Base-by-base conservation (phyloP, 768 basidiomycete species). In the Piloderma croceum region DNA sequence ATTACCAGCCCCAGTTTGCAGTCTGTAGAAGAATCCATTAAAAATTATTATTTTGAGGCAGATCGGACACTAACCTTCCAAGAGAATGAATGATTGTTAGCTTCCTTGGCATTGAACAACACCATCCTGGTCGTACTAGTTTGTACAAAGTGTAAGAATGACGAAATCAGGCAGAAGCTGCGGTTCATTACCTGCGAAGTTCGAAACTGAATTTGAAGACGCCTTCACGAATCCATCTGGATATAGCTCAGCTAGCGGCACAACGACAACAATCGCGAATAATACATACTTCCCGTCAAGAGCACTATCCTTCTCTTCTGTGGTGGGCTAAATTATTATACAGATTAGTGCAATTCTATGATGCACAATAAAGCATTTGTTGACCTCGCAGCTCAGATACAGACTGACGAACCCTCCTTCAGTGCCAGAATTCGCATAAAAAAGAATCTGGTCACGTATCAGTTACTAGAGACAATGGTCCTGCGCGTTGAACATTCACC, bases 141-240 rank as follows among this genome's bases (percentile, higher is more conserved):
- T n/a, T n/a, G n/a, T n/a, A n/a, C n/a, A n/a, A n/a, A 63, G 18
- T 39, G 63, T 69, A 24, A 23, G 38, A 34, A 32, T 27, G 31
- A 23, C 34, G 5, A 31, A 19, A 36, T 9, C 13, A 27, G 25
- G 27, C 37, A 12, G 18, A 19, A 36, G 48, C 21, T 47, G 36
- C 7, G 19, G 17, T 20, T 18, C 21, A 56, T 48, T 48, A 81
- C 86, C 77, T 83, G 53, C 77, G 75, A 49, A 91, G 66, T 54
- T 90, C 89, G 50, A 92, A 90, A 44, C 74, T 79, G 58, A 91
- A 92, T 53, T 81, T 88, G 64, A 77, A 91, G n/a, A 83, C 63
- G 1, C 89, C 89, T 42, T 89, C 83, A 12, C 90, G 76, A n/a
- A 74, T 61, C 89, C 89, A 92, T 65, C 84, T 90, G 43, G 23